phyloP scores from a whole-genome alignment of 345 rosid species.

The Moricandia moricandioides region DNA sequence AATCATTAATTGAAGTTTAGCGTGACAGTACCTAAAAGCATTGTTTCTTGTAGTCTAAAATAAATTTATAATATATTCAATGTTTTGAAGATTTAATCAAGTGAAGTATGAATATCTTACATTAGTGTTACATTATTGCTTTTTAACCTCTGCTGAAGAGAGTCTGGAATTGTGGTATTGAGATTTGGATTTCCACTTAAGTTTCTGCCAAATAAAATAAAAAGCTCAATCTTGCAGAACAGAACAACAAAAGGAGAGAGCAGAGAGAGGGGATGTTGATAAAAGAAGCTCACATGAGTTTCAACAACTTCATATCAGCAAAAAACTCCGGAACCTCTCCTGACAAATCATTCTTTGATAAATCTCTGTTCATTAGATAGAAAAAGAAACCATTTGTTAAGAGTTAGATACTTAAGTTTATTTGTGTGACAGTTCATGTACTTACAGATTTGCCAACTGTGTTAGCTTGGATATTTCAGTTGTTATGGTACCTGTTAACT shows the following conservation, averaged over 20 bases:
- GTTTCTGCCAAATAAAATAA: slow-evolving; percentile 9
- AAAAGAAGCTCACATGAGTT: slow-evolving; percentile 26
- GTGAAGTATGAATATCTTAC: slow-evolving; percentile 19
- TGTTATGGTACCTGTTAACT: slow-evolving; percentile 31
- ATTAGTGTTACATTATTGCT: slow-evolving; percentile 7
- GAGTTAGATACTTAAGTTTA: neutral
- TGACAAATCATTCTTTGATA: neutral
- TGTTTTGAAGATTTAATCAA: no score
- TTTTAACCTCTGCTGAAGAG: neutral
- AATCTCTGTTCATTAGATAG: neutral
- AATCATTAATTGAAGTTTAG: neutral
- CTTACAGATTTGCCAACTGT: slow-evolving; percentile 38
- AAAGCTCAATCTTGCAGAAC: neutral
- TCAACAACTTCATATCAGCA: neutral
- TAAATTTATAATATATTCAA: neutral
- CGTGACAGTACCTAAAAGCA: neutral
- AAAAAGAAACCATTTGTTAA: neutral
- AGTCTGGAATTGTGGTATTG: slow-evolving; percentile 6
- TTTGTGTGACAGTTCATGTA: neutral
- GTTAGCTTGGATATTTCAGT: slow-evolving; percentile 28
- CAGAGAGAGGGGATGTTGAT: neutral
- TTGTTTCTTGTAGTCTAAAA: no score
- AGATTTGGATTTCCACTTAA: slow-evolving; percentile 16
- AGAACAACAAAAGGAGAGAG: neutral
- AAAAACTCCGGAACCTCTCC: neutral